Percentiles rank a stretch among this genome's conserved stretches.
Evolutionary conservation across 805 yeast genomes (phyloP).

Genomic region (Candida montana): DNA sequence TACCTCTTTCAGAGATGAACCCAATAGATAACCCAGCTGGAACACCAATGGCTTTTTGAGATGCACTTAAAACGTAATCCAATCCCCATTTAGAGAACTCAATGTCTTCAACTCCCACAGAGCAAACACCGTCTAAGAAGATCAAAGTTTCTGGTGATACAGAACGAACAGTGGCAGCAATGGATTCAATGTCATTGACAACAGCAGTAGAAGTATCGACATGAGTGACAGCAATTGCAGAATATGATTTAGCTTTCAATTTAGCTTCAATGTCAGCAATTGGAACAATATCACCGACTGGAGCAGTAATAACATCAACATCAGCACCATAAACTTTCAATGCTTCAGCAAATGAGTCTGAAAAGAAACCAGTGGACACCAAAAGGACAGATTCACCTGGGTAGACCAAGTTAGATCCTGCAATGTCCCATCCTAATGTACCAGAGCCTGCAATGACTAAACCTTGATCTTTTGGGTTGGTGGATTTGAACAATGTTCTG

Average conservation of each 20-base stretch:
- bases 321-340: conserved; percentile 67
- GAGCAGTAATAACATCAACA: conserved; percentile 68
- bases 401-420: conserved; percentile 67
- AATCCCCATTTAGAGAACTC: conserved; percentile 87
- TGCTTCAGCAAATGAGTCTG: conserved; percentile 76
- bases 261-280: conserved; percentile 49
- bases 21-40: conserved; percentile 88
- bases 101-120: conserved; percentile 82
- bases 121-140: conserved; percentile 92
- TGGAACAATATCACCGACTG: conserved; percentile 67
- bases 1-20: conserved; percentile 70
- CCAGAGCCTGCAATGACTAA: conserved; percentile 87
- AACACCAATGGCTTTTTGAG: conserved; percentile 93
- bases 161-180: conserved; percentile 55
- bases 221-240: conserved; percentile 80
- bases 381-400: conserved; percentile 71
- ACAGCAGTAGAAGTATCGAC: conserved; percentile 98
- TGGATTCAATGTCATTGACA: conserved; percentile 58
- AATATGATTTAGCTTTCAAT: conserved; percentile 48
- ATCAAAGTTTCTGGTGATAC: conserved; percentile 76
- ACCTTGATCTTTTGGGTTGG: conserved; percentile 65
- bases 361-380: conserved; percentile 85
- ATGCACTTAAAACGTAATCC: conserved; percentile 84
- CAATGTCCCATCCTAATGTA: conserved; percentile 92
- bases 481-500: conserved; percentile 69